phyloP scores from a whole-genome alignment of 306 rosid genomes.

The Rosa persica region DNA sequence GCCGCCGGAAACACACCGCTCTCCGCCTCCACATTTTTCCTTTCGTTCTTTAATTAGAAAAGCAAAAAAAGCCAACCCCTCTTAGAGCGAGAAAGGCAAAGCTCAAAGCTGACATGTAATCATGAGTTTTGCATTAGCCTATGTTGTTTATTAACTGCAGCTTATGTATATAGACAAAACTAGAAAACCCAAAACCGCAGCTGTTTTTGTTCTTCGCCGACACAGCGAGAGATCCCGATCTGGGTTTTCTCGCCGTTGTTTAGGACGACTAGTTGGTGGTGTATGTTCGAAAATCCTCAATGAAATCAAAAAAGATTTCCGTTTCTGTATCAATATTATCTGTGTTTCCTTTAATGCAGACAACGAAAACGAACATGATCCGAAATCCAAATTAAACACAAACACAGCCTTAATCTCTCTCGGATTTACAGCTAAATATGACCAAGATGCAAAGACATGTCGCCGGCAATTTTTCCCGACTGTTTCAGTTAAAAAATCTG shows the following conservation, averaged over 20 bases:
- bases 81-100: slow-evolving; percentile 13
- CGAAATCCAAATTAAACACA: neutral
- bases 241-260: neutral
- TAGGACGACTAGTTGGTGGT: neutral
- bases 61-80: neutral
- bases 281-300: neutral
- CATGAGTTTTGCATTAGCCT: slow-evolving; percentile 8
- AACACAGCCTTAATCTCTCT: neutral
- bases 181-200: neutral
- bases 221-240: neutral
- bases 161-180: slow-evolving; percentile 6
- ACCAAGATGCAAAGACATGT: neutral
- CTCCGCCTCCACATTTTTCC: neutral
- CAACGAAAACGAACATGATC: neutral
- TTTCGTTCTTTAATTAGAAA: neutral
- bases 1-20: neutral
- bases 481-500: neutral
- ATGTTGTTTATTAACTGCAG: slow-evolving; percentile 17
- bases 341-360: neutral
- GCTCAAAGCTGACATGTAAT: slow-evolving; percentile 21
- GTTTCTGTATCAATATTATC: neutral
- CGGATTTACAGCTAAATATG: neutral
- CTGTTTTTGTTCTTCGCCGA: neutral
- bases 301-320: neutral
- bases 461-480: neutral